A percentile compares a stretch with the other conserved stretches of the same genome.
phyloP scores from a whole-genome alignment of 2,329 filamentous ascomycete species.

The Calonectria pauciramosa region DNA sequence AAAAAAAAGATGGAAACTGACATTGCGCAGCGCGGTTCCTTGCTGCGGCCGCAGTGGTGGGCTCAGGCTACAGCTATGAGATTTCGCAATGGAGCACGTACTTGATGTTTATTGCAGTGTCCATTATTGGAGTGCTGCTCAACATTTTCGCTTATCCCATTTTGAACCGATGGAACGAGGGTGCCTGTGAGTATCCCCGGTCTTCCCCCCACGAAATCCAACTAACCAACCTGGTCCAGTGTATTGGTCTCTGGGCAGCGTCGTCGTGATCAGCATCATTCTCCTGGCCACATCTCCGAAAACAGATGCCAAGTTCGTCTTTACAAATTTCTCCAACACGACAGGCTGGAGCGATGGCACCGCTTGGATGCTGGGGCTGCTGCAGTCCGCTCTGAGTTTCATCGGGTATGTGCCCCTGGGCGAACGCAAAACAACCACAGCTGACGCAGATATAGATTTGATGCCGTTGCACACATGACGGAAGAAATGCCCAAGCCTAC shows the following conservation, averaged over 20 bases:
- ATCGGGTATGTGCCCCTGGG: slow-evolving; percentile 38
- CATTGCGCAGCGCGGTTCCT: slow-evolving; percentile 55
- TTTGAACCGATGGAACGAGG: slow-evolving; percentile 57
- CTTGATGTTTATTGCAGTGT: slow-evolving; percentile 54
- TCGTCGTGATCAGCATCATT: slow-evolving; percentile 58
- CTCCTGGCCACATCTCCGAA: slow-evolving; percentile 57
- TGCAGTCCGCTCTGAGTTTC: slow-evolving; percentile 54
- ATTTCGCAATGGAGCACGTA: slow-evolving; percentile 58
- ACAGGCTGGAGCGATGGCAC: slow-evolving; percentile 61
- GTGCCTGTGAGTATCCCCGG: slow-evolving; percentile 48
- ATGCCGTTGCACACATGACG: slow-evolving; percentile 60
- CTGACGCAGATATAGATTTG: slow-evolving; percentile 48
- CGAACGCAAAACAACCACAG: fast-evolving
- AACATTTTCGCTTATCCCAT: slow-evolving; percentile 59
- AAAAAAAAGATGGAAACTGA: slow-evolving; percentile 6
- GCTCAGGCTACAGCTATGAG: slow-evolving; percentile 53
- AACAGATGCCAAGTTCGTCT: slow-evolving; percentile 58
- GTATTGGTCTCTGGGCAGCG: slow-evolving; percentile 57
- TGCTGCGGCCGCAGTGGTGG: slow-evolving; percentile 56
- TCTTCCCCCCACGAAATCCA: background rate
- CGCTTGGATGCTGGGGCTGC: slow-evolving; percentile 61
- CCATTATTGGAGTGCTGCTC: slow-evolving; percentile 43
- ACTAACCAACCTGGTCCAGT: slow-evolving; percentile 38
- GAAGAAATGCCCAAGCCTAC: slow-evolving; percentile 61
- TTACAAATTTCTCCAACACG: slow-evolving; percentile 59